These are phyloP conservation scores for Lepidium sativum DNA, from an alignment of 345 rosid genomes.

Conservation along the genomic window DNA sequence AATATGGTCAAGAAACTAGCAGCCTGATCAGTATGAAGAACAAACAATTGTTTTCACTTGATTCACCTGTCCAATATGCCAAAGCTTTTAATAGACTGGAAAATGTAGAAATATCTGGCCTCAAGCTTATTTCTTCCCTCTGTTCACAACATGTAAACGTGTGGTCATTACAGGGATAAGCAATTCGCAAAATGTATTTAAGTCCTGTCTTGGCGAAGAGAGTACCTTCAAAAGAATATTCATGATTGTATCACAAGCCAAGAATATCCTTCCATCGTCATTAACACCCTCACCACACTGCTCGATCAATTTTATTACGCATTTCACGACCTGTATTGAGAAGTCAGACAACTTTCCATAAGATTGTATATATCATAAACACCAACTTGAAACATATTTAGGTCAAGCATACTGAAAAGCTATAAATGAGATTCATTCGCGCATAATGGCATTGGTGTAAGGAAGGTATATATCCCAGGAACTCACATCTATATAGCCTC, in stretches of 20 bases:
- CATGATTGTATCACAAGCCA: constrained; percentile 86
- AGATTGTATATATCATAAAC: not conserved
- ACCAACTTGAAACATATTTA: not conserved
- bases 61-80: constrained; percentile 61
- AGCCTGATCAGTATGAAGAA: not conserved
- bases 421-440: not conserved
- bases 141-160: constrained; percentile 14
- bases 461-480: not conserved
- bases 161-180: not conserved
- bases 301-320: constrained; percentile 52
- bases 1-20: not conserved
- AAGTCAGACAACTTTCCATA: not conserved
- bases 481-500: constrained; percentile 64
- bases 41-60: not conserved
- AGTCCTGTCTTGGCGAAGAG: not conserved
- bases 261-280: constrained; percentile 41
- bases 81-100: constrained; percentile 51
- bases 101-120: constrained; percentile 34
- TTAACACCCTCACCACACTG: constrained; percentile 29
- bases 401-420: not conserved
- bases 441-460: not conserved
- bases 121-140: constrained; percentile 44
- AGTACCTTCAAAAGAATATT: constrained; percentile 78
- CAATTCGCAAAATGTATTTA: not conserved
- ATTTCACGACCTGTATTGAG: constrained; percentile 55